Evolutionary conservation across 768 basidiomycete species (phyloP).

Genomic region (Russula abietina): DNA sequence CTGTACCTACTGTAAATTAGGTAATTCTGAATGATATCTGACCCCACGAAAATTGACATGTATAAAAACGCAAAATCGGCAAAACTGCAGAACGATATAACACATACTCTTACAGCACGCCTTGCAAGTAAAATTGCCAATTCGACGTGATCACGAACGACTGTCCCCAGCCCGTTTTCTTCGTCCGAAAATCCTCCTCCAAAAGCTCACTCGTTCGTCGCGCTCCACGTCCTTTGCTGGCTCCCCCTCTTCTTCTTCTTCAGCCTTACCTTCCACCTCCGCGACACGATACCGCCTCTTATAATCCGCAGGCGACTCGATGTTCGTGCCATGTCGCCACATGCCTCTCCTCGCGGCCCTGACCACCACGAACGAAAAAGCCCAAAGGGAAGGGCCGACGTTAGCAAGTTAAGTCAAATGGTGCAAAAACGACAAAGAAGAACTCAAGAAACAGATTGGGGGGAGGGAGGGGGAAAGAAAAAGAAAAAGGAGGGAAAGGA

Average conservation of each 20-base stretch:
- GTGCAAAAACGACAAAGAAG: neutral
- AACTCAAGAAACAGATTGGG: neutral
- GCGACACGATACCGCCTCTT: conserved; percentile 33
- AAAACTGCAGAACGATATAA: too few relatives aligned
- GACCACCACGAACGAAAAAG: neutral
- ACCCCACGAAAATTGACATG: too few relatives aligned
- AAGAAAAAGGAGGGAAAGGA: neutral
- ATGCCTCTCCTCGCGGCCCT: conserved; percentile 34
- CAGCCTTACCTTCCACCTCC: neutral
- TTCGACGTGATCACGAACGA: neutral
- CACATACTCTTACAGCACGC: too few relatives aligned
- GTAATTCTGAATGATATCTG: too few relatives aligned
- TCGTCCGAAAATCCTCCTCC: neutral
- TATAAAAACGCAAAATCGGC: too few relatives aligned
- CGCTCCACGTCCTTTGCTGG: neutral
- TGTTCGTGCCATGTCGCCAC: conserved; percentile 33
- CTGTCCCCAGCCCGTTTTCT: neutral
- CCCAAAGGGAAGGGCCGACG: too few relatives aligned
- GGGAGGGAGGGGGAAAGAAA: conserved; percentile 1
- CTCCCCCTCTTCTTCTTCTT: neutral
- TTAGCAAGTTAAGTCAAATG: too few relatives aligned
- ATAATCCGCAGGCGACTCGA: conserved; percentile 41
- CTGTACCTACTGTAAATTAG: too few relatives aligned
- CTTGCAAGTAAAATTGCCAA: too few relatives aligned
- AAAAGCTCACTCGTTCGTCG: neutral